phyloP scores from a whole-genome alignment of 257 asterid genomes.

The Eucommia ulmoides region DNA sequence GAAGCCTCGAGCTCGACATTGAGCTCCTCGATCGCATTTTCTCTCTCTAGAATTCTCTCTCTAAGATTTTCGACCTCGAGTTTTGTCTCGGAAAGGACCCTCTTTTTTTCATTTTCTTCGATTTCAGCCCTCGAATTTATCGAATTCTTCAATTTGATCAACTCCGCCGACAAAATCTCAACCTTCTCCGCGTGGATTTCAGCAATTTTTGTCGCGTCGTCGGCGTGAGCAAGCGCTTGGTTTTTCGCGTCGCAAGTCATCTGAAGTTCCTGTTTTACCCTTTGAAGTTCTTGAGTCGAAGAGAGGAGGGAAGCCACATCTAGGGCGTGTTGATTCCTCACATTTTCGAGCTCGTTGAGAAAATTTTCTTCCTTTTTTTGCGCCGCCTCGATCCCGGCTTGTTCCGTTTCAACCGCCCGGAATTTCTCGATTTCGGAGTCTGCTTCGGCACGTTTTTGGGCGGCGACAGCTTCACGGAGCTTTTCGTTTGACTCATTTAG shows the following conservation, averaged over 20 bases:
- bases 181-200: conserved; percentile 60
- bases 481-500: conserved; percentile 74
- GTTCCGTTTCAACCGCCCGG: conserved; percentile 83
- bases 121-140: conserved; percentile 42
- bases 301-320: conserved; percentile 71
- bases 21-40: conserved; percentile 60
- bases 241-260: conserved; percentile 57
- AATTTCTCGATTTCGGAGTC: conserved; percentile 78
- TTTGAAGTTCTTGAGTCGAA: conserved; percentile 64
- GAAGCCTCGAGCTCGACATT: conserved; percentile 87
- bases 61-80: conserved; percentile 51
- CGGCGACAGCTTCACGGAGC: conserved; percentile 72
- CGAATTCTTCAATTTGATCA: conserved; percentile 50
- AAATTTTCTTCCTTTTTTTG: conserved; percentile 80
- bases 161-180: conserved; percentile 63
- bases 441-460: conserved; percentile 81
- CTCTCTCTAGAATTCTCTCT: conserved; percentile 50
- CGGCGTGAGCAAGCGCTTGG: conserved; percentile 70
- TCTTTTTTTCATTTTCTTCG: conserved; percentile 46
- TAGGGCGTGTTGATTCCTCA: conserved; percentile 52
- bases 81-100: conserved; percentile 41
- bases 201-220: conserved; percentile 65
- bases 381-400: conserved; percentile 75
- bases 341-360: conserved; percentile 64
- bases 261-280: conserved; percentile 55